A percentile compares a stretch with the other conserved stretches of the same genome.
phyloP scores from a whole-genome alignment of 108 stramenopile genomes.

The Cyclostephanos tholiformis region DNA sequence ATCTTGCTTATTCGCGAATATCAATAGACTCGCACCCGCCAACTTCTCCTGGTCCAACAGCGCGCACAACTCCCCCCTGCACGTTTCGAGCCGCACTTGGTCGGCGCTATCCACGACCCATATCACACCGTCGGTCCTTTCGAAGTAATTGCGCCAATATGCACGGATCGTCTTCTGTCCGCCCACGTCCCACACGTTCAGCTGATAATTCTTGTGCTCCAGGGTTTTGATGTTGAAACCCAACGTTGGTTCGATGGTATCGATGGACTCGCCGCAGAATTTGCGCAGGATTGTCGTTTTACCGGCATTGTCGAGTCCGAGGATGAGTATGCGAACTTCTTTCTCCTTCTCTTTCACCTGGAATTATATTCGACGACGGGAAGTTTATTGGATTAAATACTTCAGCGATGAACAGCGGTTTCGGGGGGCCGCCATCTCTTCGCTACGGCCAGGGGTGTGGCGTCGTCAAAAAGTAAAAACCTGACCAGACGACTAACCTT shows the following conservation, averaged over 20 bases:
- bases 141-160: slow-evolving; percentile 99
- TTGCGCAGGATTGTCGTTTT: slow-evolving; percentile 93
- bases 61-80: slow-evolving; percentile 79
- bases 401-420: not conserved
- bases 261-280: slow-evolving; percentile 94
- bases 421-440: no score
- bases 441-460: no score
- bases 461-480: not conserved
- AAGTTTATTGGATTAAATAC: not conserved
- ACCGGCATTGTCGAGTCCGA: slow-evolving; percentile 97
- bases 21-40: slow-evolving; percentile 94
- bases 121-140: slow-evolving; percentile 96
- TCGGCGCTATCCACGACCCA: slow-evolving; percentile 99
- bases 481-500: slow-evolving; percentile 51
- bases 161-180: slow-evolving; percentile 98
- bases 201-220: slow-evolving; percentile 76
- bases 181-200: slow-evolving; percentile 98
- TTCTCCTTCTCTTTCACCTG: slow-evolving; percentile 97
- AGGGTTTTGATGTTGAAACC: slow-evolving; percentile 99
- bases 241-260: slow-evolving; percentile 94
- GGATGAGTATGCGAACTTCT: slow-evolving; percentile 94
- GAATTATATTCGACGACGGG: not conserved
- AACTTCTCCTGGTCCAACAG: slow-evolving; percentile 95
- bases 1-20: slow-evolving; percentile 99
- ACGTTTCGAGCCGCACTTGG: slow-evolving; percentile 78